Base-by-base conservation (phyloP, 306 rosid genomes). In the Lithocarpus polystachyus region DNA sequence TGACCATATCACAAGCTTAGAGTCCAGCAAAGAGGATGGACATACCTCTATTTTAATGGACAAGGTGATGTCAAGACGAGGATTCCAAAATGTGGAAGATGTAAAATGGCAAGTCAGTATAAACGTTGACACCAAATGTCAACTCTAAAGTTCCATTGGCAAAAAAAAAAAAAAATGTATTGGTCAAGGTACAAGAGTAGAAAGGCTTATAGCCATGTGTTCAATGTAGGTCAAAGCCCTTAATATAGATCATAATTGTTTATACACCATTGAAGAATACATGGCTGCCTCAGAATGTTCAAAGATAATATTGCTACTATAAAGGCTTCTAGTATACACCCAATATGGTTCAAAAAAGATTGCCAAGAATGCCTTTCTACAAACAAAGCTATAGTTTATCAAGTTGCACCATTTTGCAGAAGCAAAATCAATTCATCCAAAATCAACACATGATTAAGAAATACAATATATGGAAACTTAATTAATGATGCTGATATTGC, bases 201-300 rank as follows among this genome's bases (percentile, higher is more conserved):
- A 22, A n/a, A 13, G 31, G 65, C 31, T 18, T 5, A n/a, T 6
- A 35, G 52, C 52, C n/a, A 10, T 8, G 26, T 35, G 17, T 35
- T 67, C 26, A n/a, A 55, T 13, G 40, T 4, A 35, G 20, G 37
- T 68, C 75, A 55, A 35, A 37, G 28, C 15, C 75, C 56, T 12
- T 19, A 56, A 56, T 18, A 8, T 9, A 14, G 15, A 29, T 28
- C 17, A 37, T 7, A 26, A 24, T 20, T 53, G 40, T 31, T 73
- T 67, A 67, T n/a, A 74, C 48, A 54, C 72, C 40, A 59, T 79
- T 6, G 31, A 35, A 43, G 59, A 73, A 54, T 77, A 12, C 59
- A 77, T 24, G 12, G 51, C 59, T 43, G 72, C 35, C 60, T n/a
- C 40, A 24, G 28, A 33, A 67, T 8, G 71, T 5, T 20, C 26